Evolutionary conservation across 345 rosid species (phyloP), one percentile per base, ranked within the genome.

Genomic region (Murraya koenigii): DNA sequence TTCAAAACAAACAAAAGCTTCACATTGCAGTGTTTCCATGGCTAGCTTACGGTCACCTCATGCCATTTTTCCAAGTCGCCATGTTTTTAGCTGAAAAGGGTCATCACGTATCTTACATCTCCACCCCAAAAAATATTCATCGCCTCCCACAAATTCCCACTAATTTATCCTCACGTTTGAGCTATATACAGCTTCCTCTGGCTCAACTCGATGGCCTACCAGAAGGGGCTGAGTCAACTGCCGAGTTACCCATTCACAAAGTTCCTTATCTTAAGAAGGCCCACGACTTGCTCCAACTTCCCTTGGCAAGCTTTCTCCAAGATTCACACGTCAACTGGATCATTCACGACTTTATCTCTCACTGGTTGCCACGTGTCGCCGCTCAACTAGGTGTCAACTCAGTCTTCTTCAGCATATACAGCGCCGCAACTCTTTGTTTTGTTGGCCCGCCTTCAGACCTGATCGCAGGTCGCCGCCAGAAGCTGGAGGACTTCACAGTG

Each of bases 341-440:
- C 30, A 65, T 75, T 60, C 62, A 44, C 28, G 78, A 75, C 71
- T 75, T 75, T 52, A 30, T 2, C 30, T 44, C 63, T 22, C 32
- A 75, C 62, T 75, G 78, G 78, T 66, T 75, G 25, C 78, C 78
- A 0, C 2, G 32, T 33, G 14, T 32, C 41, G 80, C 80, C n/a
- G 20, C 78, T 22, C 71, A 52, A 35, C 59, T 84, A 3, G 79
- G 82, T 1, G 69, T 86, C 35, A 49, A 66, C 49, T 44, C 74
- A 2, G 84, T 44, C 20, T 80, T 67, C 67, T 84, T 86, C 65
- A 75, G 82, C 41, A 78, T 86, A 23, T 78, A 67, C 79, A 63
- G 8, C n/a, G 87, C 87, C 0, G 69, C 64, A 3, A 0, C 8
- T 17, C 17, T 75, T 11, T 78, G 64, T 23, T 84, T 80, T 38